Conservation (phyloP, 148 eudicot genomes). For the Vaccinium darrowii region DNA sequence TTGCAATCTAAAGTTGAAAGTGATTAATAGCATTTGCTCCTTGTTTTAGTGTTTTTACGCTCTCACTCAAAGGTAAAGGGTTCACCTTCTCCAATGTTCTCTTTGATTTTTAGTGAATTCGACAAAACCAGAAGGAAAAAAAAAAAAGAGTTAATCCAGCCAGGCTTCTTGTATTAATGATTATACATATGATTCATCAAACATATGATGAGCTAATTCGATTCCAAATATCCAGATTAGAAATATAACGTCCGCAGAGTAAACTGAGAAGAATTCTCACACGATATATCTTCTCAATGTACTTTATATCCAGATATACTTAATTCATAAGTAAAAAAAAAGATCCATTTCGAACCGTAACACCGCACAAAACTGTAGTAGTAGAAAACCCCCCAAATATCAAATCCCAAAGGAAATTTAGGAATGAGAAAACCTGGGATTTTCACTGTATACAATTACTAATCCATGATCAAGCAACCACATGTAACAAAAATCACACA, state of each 20-base stretch:
- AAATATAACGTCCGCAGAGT: neutral
- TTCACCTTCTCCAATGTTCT: too few species aligned
- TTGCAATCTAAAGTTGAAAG: neutral
- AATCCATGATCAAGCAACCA: neutral
- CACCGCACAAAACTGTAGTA: neutral
- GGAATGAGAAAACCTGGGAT: neutral
- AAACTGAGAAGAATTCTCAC: neutral
- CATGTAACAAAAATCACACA: neutral
- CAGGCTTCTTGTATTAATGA: neutral
- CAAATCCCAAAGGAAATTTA: neutral
- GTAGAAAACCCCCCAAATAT: neutral
- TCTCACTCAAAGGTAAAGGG: neutral
- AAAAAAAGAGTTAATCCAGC: neutral
- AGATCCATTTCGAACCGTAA: neutral
- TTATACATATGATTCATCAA: neutral
- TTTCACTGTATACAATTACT: neutral
- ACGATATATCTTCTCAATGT: neutral
- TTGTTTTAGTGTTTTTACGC: neutral
- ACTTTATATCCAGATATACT: neutral
- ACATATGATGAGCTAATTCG: neutral
- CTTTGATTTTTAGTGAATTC: neutral
- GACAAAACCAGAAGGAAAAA: neutral
- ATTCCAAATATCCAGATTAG: neutral
- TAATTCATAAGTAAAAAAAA: neutral
- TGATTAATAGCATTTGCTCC: neutral